Conservation (phyloP, 495 filamentous ascomycete species). For the Neurospora tetrasperma region DNA sequence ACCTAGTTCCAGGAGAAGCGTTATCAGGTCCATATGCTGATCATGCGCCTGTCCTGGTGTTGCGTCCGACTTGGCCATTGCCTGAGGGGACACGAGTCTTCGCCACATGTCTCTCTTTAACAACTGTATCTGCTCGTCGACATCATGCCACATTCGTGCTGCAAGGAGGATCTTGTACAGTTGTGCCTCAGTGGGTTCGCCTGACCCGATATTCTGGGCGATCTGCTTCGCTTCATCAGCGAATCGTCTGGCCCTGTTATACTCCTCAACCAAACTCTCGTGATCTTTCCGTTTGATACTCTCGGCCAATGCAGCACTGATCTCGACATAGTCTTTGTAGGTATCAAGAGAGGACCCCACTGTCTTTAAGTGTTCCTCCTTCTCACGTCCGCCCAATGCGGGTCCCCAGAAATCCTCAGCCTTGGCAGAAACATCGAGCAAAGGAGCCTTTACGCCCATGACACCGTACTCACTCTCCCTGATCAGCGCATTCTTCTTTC, state of each 20-base stretch:
- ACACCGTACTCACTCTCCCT: conserved; percentile 96
- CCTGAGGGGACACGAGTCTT: conserved; percentile 51
- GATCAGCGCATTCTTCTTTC: conserved; percentile 76
- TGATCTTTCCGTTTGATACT: conserved; percentile 85
- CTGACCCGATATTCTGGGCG: conserved; percentile 43
- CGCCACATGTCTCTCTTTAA: conserved; percentile 89
- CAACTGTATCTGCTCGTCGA: conserved; percentile 66
- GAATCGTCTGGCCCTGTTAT: conserved; percentile 62
- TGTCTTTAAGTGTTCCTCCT: conserved; percentile 73
- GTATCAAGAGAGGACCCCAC: conserved; percentile 64
- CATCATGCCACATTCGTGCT: conserved; percentile 89
- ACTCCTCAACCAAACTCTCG: conserved; percentile 76
- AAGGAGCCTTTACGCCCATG: conserved; percentile 73
- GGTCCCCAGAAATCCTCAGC: conserved; percentile 97
- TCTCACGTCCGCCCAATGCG: conserved; percentile 81
- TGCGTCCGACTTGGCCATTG: conserved; percentile 32
- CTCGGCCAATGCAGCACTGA: conserved; percentile 65
- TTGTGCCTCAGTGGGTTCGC: conserved; percentile 53
- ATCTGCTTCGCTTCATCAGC: conserved; percentile 61
- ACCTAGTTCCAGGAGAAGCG: conserved; percentile 78
- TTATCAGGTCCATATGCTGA: conserved; percentile 82
- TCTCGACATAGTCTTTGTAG: conserved; percentile 70
- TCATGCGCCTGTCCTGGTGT: conserved; percentile 47
- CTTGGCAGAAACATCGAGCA: conserved; percentile 82
- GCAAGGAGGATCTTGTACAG: conserved; percentile 77